Conservation (phyloP, 352 stramenopile species). For the Phytophthora sp. region DNA sequence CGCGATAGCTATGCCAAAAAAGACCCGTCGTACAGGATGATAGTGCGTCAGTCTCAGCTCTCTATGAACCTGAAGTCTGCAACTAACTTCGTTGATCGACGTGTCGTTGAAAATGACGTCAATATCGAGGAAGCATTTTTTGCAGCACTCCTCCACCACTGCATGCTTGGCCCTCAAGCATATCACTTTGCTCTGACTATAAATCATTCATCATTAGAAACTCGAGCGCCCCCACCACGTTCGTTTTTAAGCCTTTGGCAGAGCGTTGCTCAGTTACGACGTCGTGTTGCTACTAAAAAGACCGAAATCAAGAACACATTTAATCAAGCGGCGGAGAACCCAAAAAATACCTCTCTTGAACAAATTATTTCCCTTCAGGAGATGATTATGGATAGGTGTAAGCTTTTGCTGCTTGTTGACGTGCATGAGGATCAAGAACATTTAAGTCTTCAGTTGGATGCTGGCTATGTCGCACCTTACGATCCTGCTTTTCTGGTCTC, state of each 20-base stretch:
- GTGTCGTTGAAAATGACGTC: slow-evolving; percentile 34
- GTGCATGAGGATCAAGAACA: slow-evolving; percentile 41
- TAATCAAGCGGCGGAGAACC: background rate
- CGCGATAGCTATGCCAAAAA: slow-evolving; percentile 49
- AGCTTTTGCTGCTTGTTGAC: slow-evolving; percentile 44
- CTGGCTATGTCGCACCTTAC: slow-evolving; percentile 38
- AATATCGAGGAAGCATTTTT: slow-evolving; percentile 64
- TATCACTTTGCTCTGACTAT: slow-evolving; percentile 40
- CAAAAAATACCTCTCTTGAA: slow-evolving; percentile 3
- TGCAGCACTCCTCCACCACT: slow-evolving; percentile 66
- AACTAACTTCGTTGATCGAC: slow-evolving; percentile 7
- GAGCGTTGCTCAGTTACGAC: slow-evolving; percentile 56
- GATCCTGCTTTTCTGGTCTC: slow-evolving; percentile 34
- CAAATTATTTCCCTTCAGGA: slow-evolving; percentile 32
- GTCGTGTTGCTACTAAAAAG: slow-evolving; percentile 45
- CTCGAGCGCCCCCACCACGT: slow-evolving; percentile 15
- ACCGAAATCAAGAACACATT: slow-evolving; percentile 46
- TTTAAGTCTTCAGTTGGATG: slow-evolving; percentile 31
- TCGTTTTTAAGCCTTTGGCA: slow-evolving; percentile 50
- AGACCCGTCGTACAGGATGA: slow-evolving; percentile 75
- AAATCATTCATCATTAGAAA: background rate
- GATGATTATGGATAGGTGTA: slow-evolving; percentile 47
- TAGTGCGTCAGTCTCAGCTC: slow-evolving; percentile 50
- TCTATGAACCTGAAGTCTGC: slow-evolving; percentile 14
- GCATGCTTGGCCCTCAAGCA: slow-evolving; percentile 27